Conservation (phyloP, 192 early-diverging fungal species). For the Coemansia sp. region DNA sequence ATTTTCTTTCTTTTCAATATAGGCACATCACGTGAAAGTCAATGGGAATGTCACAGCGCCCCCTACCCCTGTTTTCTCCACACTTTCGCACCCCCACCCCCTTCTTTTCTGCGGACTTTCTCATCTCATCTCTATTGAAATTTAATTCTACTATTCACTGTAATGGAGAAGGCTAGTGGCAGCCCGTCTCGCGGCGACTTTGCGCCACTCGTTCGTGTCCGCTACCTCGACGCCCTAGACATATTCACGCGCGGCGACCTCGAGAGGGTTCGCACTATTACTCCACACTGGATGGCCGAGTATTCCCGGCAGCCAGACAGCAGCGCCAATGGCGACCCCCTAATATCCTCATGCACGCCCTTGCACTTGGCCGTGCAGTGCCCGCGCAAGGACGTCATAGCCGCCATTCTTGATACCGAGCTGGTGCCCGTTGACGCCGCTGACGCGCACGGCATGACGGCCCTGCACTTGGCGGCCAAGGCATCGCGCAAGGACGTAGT, state of each 20-base stretch:
- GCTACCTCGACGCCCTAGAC: slow-evolving; percentile 51
- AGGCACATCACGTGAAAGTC: background rate
- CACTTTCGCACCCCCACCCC: background rate
- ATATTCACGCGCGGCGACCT: slow-evolving; percentile 44
- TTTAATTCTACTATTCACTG: background rate
- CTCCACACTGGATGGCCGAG: slow-evolving; percentile 42
- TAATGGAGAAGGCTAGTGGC: background rate
- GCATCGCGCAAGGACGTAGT: slow-evolving; percentile 65
- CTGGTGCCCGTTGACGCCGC: slow-evolving; percentile 57
- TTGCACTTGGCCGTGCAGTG: slow-evolving; percentile 65
- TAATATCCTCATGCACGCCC: slow-evolving; percentile 47
- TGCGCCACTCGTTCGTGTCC: background rate
- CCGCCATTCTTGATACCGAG: slow-evolving; percentile 52
- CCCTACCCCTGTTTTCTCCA: background rate
- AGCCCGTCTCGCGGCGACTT: background rate
- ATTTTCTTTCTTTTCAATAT: background rate
- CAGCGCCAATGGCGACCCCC: slow-evolving; percentile 2
- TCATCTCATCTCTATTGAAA: background rate
- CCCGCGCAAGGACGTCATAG: slow-evolving; percentile 57
- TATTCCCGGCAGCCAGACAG: slow-evolving; percentile 12
- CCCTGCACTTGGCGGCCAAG: slow-evolving; percentile 72
- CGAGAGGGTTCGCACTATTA: slow-evolving; percentile 23
- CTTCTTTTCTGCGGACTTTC: background rate
- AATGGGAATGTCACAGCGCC: no score
- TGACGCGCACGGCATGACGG: slow-evolving; percentile 64